Percentiles rank a stretch among this genome's conserved stretches.
Conservation (phyloP, 208 protist genomes). For the Leptomonas seymouri region DNA sequence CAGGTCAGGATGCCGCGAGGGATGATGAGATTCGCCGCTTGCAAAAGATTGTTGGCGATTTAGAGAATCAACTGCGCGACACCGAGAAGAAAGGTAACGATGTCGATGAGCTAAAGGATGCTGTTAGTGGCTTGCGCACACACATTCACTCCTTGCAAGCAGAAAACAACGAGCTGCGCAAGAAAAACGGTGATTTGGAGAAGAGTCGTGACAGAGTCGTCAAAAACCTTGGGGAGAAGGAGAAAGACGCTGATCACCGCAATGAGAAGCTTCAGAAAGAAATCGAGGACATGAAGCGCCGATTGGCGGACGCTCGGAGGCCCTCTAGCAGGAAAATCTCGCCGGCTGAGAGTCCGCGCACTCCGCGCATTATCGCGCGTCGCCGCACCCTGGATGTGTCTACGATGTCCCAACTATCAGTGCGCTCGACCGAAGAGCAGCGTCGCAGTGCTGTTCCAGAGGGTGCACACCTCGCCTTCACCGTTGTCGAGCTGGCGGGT, state of each 20-base stretch:
- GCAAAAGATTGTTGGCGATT: constrained; percentile 36
- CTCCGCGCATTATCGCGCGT: constrained; percentile 25
- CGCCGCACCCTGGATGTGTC: constrained; percentile 25
- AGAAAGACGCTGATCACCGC: constrained; percentile 20
- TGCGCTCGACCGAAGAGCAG: constrained; percentile 52
- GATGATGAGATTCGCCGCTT: constrained; percentile 58
- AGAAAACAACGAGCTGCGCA: constrained; percentile 36
- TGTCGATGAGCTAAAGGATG: constrained; percentile 35
- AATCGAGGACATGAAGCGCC: constrained; percentile 23
- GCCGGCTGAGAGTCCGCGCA: constrained; percentile 11
- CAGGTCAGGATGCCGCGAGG: constrained; percentile 47
- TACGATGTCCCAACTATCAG: constrained; percentile 51
- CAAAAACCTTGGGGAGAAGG: constrained; percentile 25
- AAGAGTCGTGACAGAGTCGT: constrained; percentile 36
- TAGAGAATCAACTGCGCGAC: constrained; percentile 45
- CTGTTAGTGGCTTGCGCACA: constrained; percentile 28
- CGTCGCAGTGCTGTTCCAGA: constrained; percentile 66
- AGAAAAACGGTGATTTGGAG: constrained; percentile 42
- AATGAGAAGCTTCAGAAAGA: constrained; percentile 28
- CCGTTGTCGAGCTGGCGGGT: constrained; percentile 73
- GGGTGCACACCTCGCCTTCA: constrained; percentile 83
- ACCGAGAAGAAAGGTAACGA: constrained; percentile 29
- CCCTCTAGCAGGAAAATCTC: constrained; percentile 6
- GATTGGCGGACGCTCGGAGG: constrained; percentile 14
- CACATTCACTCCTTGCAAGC: constrained; percentile 39